A percentile compares a stretch with the other conserved stretches of the same genome.
Conservation (phyloP, 306 rosid genomes). For the Cucumis hystrix region DNA sequence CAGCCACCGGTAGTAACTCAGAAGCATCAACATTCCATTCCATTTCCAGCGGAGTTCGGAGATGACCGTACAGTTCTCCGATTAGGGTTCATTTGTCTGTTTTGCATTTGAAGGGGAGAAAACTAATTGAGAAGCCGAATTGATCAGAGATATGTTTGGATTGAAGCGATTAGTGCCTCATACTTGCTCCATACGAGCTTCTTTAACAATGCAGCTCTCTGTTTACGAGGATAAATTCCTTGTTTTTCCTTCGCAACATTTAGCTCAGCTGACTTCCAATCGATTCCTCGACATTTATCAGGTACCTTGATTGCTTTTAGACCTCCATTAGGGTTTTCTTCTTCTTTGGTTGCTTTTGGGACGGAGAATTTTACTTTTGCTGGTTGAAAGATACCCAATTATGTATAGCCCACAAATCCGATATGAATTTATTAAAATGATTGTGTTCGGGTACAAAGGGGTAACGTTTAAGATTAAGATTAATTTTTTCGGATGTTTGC, state of each 20-base stretch:
- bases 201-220: conserved; percentile 14
- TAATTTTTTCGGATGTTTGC: conserved; percentile 8
- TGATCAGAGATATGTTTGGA: conserved; percentile 24
- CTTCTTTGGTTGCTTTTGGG: not conserved
- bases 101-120: not conserved
- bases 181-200: conserved; percentile 19
- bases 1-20: not conserved
- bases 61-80: not conserved
- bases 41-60: not conserved
- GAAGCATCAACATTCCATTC: not conserved
- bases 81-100: not conserved
- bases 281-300: conserved; percentile 73
- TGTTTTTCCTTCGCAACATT: conserved; percentile 32
- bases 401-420: not conserved
- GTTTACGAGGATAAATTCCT: conserved; percentile 14
- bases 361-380: not conserved
- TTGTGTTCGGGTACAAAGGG: not conserved
- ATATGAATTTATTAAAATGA: not conserved
- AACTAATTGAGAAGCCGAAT: not conserved
- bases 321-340: not conserved
- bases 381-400: not conserved
- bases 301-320: conserved; percentile 18
- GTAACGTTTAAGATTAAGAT: not conserved
- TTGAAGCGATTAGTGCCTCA: conserved; percentile 31
- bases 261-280: conserved; percentile 49